Evolutionary conservation across 371 early-diverging fungal species (phyloP).

Genomic region (Nematocida ausubeli): DNA sequence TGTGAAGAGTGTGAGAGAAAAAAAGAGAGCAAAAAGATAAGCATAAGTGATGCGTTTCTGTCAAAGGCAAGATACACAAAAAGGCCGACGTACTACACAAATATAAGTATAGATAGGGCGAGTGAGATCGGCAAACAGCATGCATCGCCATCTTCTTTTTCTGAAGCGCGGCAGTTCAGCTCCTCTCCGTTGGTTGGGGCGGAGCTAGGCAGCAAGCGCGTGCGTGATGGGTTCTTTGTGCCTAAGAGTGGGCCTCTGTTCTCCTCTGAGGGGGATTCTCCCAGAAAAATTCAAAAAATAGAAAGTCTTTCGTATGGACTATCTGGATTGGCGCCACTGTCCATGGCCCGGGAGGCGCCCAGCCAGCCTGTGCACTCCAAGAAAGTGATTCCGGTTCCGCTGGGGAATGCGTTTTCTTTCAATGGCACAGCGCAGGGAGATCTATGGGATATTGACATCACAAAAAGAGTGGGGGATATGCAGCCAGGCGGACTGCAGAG

Average conservation of each 20-base stretch:
- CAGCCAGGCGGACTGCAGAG: not conserved
- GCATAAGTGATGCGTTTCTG: slow-evolving; percentile 54
- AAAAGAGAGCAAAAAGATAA: slow-evolving; percentile 10
- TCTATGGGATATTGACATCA: not conserved
- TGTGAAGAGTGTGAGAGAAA: slow-evolving; percentile 22
- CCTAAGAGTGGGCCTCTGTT: not conserved
- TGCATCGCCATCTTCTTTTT: not conserved
- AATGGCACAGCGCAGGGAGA: not conserved
- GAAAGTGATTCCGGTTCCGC: not conserved
- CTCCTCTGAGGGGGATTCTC: not conserved
- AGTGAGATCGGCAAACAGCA: not conserved
- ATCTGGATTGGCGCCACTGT: not conserved
- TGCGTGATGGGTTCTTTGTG: not conserved
- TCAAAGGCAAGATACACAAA: slow-evolving; percentile 43
- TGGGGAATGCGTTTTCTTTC: not conserved
- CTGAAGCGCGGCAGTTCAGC: not conserved
- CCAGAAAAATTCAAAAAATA: not conserved
- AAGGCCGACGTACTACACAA: slow-evolving; percentile 39
- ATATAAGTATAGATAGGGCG: not conserved
- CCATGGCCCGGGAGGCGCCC: not conserved
- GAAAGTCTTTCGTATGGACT: not conserved
- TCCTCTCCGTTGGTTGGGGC: not conserved
- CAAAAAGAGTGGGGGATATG: not conserved
- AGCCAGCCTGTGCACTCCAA: not conserved
- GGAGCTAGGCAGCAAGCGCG: not conserved